Percentiles rank a stretch among this genome's conserved stretches.
These are phyloP conservation scores for Suhomyces vadensis DNA, from an alignment of 805 yeast genomes.

Conservation along the genomic window DNA sequence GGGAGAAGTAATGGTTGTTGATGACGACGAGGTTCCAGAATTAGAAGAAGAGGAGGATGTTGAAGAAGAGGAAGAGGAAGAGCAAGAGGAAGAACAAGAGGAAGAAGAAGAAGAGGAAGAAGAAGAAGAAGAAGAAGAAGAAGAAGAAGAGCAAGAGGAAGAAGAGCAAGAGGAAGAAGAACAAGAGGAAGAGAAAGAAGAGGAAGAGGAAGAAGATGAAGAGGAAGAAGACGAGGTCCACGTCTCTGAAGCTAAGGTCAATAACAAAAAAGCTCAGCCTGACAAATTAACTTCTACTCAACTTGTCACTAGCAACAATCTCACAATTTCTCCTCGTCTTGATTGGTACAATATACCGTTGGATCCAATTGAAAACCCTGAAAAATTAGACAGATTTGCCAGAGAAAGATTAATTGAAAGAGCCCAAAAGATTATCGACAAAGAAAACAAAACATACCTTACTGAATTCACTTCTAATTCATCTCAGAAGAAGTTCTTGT, in stretches of 20 bases:
- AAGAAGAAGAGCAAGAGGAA: conserved; percentile 24
- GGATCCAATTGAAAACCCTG: conserved; percentile 25
- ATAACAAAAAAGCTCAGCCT: conserved; percentile 12
- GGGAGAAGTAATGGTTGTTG: conserved; percentile 34
- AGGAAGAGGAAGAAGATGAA: conserved; percentile 13
- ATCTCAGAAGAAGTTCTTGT: conserved; percentile 83
- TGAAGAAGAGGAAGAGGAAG: conserved; percentile 17
- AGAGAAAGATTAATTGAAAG: conserved; percentile 61
- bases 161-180: conserved; percentile 22
- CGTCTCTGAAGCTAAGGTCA: conserved; percentile 11
- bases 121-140: conserved; percentile 36
- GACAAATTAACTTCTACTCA: conserved; percentile 41
- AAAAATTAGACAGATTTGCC: conserved; percentile 51
- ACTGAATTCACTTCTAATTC: conserved; percentile 73
- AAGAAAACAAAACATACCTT: conserved; percentile 69
- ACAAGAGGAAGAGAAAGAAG: conserved; percentile 15
- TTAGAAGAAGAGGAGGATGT: conserved; percentile 15
- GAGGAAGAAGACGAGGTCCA: conserved; percentile 16
- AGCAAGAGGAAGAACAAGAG: conserved; percentile 38
- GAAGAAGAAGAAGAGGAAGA: conserved; percentile 36
- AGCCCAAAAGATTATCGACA: conserved; percentile 65
- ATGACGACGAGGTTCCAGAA: conserved; percentile 15
- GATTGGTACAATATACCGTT: conserved; percentile 75
- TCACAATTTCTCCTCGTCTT: conserved; percentile 58
- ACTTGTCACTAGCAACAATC: conserved; percentile 56